Percentiles rank a stretch among this genome's conserved stretches.
These are phyloP conservation scores for Macrotyloma uniflorum DNA, from an alignment of 306 rosid species.

Conservation along the genomic window DNA sequence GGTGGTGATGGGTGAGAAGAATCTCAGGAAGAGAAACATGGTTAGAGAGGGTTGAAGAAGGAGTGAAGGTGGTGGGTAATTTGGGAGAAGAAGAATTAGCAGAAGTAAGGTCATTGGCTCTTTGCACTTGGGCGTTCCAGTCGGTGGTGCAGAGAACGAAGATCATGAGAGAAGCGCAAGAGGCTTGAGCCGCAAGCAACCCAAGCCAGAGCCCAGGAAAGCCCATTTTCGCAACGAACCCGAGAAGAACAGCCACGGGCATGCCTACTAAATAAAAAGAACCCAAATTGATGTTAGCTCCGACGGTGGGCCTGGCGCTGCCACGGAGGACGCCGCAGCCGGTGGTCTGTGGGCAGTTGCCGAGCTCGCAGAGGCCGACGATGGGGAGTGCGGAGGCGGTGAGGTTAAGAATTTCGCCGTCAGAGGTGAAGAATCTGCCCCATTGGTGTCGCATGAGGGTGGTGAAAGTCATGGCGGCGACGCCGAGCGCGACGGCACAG, in stretches of 20 bases:
- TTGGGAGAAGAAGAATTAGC: slow-evolving; percentile 8
- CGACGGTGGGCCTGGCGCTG: slow-evolving; percentile 78
- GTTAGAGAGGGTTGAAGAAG: slow-evolving; percentile 3
- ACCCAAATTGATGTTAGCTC: slow-evolving; percentile 89
- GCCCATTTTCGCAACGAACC: slow-evolving; percentile 66
- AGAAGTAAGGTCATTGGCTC: slow-evolving; percentile 67
- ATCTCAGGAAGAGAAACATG: slow-evolving; percentile 46
- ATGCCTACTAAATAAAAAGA: slow-evolving; percentile 89
- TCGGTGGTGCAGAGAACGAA: slow-evolving; percentile 75
- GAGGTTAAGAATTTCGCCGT: slow-evolving; percentile 61
- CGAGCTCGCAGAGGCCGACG: slow-evolving; percentile 87
- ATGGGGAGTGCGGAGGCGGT: slow-evolving; percentile 86
- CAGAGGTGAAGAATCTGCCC: slow-evolving; percentile 80
- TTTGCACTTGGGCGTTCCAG: slow-evolving; percentile 65
- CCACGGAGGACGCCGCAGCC: slow-evolving; percentile 94
- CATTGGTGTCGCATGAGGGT: slow-evolving; percentile 74
- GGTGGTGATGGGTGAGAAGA: slow-evolving; percentile 35
- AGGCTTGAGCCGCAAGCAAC: slow-evolving; percentile 92
- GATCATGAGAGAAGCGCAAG: slow-evolving; percentile 79
- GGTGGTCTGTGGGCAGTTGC: slow-evolving; percentile 93
- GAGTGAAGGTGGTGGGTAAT: slow-evolving; percentile 38
- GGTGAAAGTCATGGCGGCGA: slow-evolving; percentile 69
- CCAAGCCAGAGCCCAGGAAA: slow-evolving; percentile 95
- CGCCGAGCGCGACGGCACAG: slow-evolving; percentile 64
- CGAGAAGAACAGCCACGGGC: slow-evolving; percentile 79